Evolutionary conservation across 805 yeast genomes (phyloP).

Genomic region (Suhomyces prunicola): DNA sequence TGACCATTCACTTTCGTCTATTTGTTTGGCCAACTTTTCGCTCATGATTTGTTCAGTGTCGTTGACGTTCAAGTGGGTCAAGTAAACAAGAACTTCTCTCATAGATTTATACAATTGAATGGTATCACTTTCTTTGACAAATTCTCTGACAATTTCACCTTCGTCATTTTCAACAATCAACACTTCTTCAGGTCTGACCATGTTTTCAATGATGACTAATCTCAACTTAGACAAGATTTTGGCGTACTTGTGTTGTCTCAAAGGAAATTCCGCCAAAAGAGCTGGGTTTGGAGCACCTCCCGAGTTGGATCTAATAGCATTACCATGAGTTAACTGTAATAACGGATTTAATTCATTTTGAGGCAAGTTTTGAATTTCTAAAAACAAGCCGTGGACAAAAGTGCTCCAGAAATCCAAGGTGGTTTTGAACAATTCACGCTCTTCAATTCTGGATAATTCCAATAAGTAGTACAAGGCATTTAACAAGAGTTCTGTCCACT

Average conservation of each 20-base stretch:
- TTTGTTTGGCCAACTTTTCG: conserved; percentile 84
- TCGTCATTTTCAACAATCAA: conserved; percentile 96
- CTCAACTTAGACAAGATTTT: conserved; percentile 78
- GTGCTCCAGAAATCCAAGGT: conserved; percentile 93
- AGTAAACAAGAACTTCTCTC: conserved; percentile 92
- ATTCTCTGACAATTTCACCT: conserved; percentile 97
- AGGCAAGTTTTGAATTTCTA: conserved; percentile 82
- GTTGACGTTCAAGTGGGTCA: conserved; percentile 91
- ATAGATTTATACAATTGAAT: conserved; percentile 91
- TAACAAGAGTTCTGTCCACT: conserved; percentile 55
- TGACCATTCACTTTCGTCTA: conserved; percentile 97
- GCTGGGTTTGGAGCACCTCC: conserved; percentile 89
- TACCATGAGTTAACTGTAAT: conserved; percentile 57
- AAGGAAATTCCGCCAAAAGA: conserved; percentile 68
- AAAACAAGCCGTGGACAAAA: conserved; percentile 76
- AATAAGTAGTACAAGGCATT: conserved; percentile 79
- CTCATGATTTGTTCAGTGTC: conserved; percentile 95
- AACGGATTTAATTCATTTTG: conserved; percentile 69
- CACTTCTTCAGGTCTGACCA: conserved; percentile 99
- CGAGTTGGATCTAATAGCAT: conserved; percentile 35
- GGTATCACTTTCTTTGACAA: conserved; percentile 95
- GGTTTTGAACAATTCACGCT: conserved; percentile 92
- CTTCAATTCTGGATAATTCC: conserved; percentile 85
- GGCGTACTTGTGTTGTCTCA: conserved; percentile 83
- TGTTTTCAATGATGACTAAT: conserved; percentile 90